Evolutionary conservation across 306 rosid genomes (phyloP).

Genomic region (Gillenia trifoliata): DNA sequence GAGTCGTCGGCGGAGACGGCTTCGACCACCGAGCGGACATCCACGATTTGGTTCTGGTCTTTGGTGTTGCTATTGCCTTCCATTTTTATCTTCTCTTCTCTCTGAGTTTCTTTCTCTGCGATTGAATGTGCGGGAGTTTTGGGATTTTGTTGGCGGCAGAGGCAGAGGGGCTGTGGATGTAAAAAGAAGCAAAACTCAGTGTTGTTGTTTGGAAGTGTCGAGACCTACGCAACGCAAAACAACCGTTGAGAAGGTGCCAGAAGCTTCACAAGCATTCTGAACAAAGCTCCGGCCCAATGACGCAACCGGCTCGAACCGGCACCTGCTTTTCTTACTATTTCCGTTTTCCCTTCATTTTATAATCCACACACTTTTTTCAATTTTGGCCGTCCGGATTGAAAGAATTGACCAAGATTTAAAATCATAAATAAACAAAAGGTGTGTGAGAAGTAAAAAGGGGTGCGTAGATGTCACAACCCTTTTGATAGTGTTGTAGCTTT

Average conservation of each 20-base stretch:
- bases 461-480: too few relatives aligned
- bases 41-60: constrained; percentile 46
- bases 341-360: too few relatives aligned
- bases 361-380: too few relatives aligned
- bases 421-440: too few relatives aligned
- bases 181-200: neutral
- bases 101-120: neutral
- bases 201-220: neutral
- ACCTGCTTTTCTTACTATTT: too few relatives aligned
- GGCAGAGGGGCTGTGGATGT: neutral
- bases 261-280: neutral
- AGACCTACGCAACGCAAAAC: neutral
- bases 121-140: neutral
- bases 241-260: neutral
- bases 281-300: neutral
- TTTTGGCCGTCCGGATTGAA: too few relatives aligned
- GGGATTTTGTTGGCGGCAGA: neutral
- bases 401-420: too few relatives aligned
- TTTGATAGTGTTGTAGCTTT: too few relatives aligned
- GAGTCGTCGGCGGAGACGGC: constrained; percentile 60
- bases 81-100: neutral
- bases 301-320: neutral
- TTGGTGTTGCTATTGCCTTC: neutral
- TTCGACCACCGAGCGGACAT: constrained; percentile 80
- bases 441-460: too few relatives aligned